Percentiles rank a stretch among this genome's conserved stretches.
Conservation (phyloP, 2,329 filamentous ascomycete genomes). For the Orbilia quercus region DNA sequence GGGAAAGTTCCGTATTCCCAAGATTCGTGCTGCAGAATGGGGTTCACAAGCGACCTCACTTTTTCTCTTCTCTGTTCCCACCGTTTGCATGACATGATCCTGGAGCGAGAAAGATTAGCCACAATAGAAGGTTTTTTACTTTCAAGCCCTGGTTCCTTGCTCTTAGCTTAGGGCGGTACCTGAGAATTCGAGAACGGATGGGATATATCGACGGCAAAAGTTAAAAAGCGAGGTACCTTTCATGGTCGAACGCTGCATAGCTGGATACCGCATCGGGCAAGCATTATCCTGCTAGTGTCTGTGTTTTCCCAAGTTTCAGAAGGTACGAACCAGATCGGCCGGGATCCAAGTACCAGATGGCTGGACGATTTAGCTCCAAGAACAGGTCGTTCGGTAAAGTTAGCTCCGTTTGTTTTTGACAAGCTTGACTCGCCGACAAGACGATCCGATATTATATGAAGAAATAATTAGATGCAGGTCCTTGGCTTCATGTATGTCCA, state of each 20-base stretch:
- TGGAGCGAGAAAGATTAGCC: conserved; percentile 23
- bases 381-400: conserved; percentile 5
- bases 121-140: conserved; percentile 16
- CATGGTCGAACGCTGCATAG: conserved; percentile 32
- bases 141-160: too few relatives aligned
- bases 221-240: too few relatives aligned
- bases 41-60: background rate
- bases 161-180: too few relatives aligned
- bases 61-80: background rate
- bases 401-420: conserved; percentile 2
- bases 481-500: conserved; percentile 12
- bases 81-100: conserved; percentile 1
- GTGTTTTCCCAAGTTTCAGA: background rate
- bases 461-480: conserved; percentile 31
- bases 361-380: conserved; percentile 12
- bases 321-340: background rate
- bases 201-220: conserved; percentile 7
- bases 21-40: conserved; percentile 14
- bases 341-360: conserved; percentile 28
- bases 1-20: conserved; percentile 4
- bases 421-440: too few relatives aligned
- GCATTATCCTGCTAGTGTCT: conserved; percentile 1
- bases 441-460: too few relatives aligned
- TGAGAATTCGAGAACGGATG: too few relatives aligned
- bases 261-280: conserved; percentile 14